A percentile compares a stretch with the other conserved stretches of the same genome.
phyloP scores from a whole-genome alignment of 208 protist genomes.

The Crithidia expoeki region DNA sequence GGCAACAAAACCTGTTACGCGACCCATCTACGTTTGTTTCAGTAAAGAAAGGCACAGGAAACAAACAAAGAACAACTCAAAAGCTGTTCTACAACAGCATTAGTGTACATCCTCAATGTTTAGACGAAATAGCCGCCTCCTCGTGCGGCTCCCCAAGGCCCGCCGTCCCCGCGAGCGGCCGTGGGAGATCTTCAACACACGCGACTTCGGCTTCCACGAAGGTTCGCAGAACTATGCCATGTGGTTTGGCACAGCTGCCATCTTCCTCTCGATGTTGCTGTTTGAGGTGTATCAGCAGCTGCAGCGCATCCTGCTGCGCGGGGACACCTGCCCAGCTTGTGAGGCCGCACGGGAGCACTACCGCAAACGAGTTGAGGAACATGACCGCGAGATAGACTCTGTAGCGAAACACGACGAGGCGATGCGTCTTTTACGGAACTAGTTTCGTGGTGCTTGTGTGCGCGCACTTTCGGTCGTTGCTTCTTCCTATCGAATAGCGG shows the following conservation, averaged over 20 bases:
- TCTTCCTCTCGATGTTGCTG: slow-evolving; percentile 41
- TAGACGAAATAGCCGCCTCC: slow-evolving; percentile 28
- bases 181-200: slow-evolving; percentile 90
- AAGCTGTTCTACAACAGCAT: too few relatives aligned
- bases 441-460: neutral
- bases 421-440: slow-evolving; percentile 8
- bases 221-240: slow-evolving; percentile 88
- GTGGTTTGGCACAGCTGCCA: slow-evolving; percentile 61
- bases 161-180: slow-evolving; percentile 85
- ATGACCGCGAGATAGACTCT: slow-evolving; percentile 55
- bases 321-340: slow-evolving; percentile 85
- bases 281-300: slow-evolving; percentile 80
- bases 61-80: too few relatives aligned
- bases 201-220: slow-evolving; percentile 87
- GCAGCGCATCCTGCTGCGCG: slow-evolving; percentile 62
- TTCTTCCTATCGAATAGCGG: too few relatives aligned
- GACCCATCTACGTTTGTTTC: too few relatives aligned
- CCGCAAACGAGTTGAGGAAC: slow-evolving; percentile 64
- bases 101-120: slow-evolving; percentile 41
- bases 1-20: too few relatives aligned
- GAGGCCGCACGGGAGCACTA: slow-evolving; percentile 86
- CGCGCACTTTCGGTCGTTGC: too few relatives aligned
- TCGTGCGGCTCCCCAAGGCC: slow-evolving; percentile 76
- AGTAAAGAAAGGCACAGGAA: too few relatives aligned
- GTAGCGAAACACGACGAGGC: slow-evolving; percentile 13